Base-by-base conservation (phyloP, 768 basidiomycete genomes). In the Phanerodontia chrysosporium region DNA sequence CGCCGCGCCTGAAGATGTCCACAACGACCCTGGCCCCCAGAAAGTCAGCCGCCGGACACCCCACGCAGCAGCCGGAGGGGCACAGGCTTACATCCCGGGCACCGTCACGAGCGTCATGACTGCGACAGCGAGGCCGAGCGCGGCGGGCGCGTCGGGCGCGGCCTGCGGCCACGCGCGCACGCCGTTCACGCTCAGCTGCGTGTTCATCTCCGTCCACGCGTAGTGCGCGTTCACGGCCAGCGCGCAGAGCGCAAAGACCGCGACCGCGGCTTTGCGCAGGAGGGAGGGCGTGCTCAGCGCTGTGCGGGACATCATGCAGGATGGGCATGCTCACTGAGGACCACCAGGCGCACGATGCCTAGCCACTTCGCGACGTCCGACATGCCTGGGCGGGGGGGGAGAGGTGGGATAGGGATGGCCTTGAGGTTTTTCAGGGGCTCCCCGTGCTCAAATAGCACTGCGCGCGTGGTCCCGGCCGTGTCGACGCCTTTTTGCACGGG, bases 1-100 rank as follows among this genome's bases (percentile, higher is more conserved):
- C 64, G 22, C 70, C 68, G 10, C 58, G 66, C 49, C 67, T 57
- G n/a, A 69, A 8, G 27, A 64, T 51, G 55, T 70, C 70, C 45
- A 72, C 53, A n/a, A 66, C 57, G 27, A 68, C 27, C 55, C 72
- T 72, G 27, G 51, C 13, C n/a, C 21, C 42, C 28, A 14, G 45
- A n/a, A 44, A 22, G 10, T 32, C 36, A 51, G 44, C 46, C 9
- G 44, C n/a, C n/a, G n/a, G n/a, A n/a, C n/a, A n/a, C n/a, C n/a
- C n/a, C n/a, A 12, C 48, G 13, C 36, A 8, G 7, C 16, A 49
- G 29, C 35, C 32, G 36, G 22, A 29, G 29, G 42, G 3, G 24
- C 9, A 14, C 30, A 25, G 8, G 62, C 68, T 46, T 30, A 68
- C 69, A 70, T 63, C 10, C 46, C 51, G 5, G 57, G 57, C 2